Evolutionary conservation across 2,329 filamentous ascomycete genomes (phyloP), one percentile per base, ranked within the genome.

Genomic region (Ustilaginoidea virens): DNA sequence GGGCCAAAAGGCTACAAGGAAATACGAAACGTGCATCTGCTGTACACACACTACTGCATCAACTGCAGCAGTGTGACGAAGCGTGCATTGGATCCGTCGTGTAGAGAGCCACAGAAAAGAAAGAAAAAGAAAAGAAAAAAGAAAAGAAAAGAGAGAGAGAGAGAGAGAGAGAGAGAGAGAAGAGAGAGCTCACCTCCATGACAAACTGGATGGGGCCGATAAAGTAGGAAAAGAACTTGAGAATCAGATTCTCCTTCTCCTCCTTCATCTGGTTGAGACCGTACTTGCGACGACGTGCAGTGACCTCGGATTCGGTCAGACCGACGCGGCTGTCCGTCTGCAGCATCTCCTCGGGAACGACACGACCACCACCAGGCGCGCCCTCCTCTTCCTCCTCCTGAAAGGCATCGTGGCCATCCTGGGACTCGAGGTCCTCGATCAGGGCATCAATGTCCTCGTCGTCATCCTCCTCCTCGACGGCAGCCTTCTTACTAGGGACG

Each of bases 181-280:
- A 32, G 17, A 7, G 13, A 22, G 12, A 16, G 55, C 70, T 49
- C 53, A 77, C 78, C 74, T 87, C 80, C 83, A 92, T 92, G 51
- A 92, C 83, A 56, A 87, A 87, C 53, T 92, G 83, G 41, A 92
- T 87, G 15, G 85, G 85, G 40, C 85, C 85, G 32, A 90, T 63
- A 53, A 92, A 92, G 61, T 80, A 90, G 44, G 68, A 65, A 46
- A 73, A 55, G 56, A 92, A 92, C 63, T 92, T 90, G 46, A 90
- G 66, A 36, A 86, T 56, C 33, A 85, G 47, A 47, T 86, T 92
- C 57, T 85, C 78, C 59, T 83, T 85, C 61, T 87, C 80, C 58
- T 92, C 81, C 58, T 80, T 85, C 80, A 92, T 83, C 53, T 82
- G 74, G 53, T 93, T 92, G 48, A 80, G 63, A 52, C 83, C 83